A percentile compares a stretch with the other conserved stretches of the same genome.
Conservation (phyloP, 2,329 filamentous ascomycete species). For the Verticillium albo-atrum region DNA sequence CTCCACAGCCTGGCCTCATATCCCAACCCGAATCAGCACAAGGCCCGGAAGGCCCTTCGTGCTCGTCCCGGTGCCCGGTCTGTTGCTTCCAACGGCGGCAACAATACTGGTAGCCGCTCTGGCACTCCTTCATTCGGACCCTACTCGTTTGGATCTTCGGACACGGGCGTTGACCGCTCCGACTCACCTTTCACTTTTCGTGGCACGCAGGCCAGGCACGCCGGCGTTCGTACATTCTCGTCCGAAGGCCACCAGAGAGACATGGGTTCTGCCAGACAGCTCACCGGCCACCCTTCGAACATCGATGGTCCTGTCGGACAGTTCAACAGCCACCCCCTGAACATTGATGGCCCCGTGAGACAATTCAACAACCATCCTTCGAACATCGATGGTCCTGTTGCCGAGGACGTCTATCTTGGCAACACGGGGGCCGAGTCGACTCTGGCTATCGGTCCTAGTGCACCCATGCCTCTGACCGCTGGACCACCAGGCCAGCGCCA, state of each 20-base stretch:
- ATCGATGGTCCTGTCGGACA: not conserved
- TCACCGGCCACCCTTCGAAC: not conserved
- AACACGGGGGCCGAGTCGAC: conserved; percentile 9
- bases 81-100: conserved; percentile 11
- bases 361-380: not conserved
- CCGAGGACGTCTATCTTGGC: not conserved
- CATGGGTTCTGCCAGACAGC: not conserved
- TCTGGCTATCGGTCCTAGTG: conserved; percentile 31
- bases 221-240: not conserved
- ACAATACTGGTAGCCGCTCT: conserved; percentile 11
- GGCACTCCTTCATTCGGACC: conserved; percentile 2
- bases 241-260: not conserved
- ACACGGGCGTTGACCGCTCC: not conserved
- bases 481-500: conserved; percentile 51
- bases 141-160: not conserved
- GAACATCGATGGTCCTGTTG: not conserved
- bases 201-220: not conserved
- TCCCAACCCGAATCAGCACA: conserved; percentile 48
- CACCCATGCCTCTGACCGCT: conserved; percentile 47
- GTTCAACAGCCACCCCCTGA: not conserved
- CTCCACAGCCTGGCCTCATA: conserved; percentile 52
- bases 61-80: conserved; percentile 14
- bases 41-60: conserved; percentile 39
- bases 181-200: not conserved
- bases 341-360: not conserved